Evolutionary conservation across 306 rosid genomes (phyloP).

Genomic region (Quercus rubra): DNA sequence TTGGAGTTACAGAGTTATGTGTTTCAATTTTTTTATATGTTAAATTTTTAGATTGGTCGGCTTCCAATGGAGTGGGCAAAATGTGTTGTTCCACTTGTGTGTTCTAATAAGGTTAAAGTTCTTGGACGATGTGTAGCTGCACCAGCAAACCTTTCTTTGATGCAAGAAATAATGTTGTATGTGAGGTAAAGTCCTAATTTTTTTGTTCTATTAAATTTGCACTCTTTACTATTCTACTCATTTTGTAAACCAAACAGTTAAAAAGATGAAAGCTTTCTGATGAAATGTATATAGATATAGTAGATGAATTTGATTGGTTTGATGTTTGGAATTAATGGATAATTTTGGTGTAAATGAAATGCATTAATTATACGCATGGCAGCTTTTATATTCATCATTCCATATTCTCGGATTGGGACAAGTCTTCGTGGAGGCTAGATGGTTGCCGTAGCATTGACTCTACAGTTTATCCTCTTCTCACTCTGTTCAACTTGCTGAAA

Average conservation of each 20-base stretch:
- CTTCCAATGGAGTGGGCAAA: slow-evolving; percentile 90
- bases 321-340: not conserved
- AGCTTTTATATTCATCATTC: slow-evolving; percentile 66
- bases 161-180: slow-evolving; percentile 68
- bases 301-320: not conserved
- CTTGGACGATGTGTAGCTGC: slow-evolving; percentile 66
- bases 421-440: slow-evolving; percentile 60
- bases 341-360: not conserved
- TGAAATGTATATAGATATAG: not conserved
- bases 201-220: not conserved
- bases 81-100: slow-evolving; percentile 53
- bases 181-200: slow-evolving; percentile 44
- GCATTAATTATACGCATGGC: slow-evolving; percentile 10
- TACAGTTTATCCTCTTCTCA: slow-evolving; percentile 57
- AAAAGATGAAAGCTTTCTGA: not conserved
- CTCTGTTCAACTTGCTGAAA: slow-evolving; percentile 54
- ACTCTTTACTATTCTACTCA: not conserved
- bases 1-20: not conserved
- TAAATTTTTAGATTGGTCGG: slow-evolving; percentile 64
- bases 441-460: slow-evolving; percentile 43
- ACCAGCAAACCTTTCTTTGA: slow-evolving; percentile 46
- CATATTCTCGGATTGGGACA: slow-evolving; percentile 42
- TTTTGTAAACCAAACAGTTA: not conserved
- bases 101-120: slow-evolving; percentile 52
- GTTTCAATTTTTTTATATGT: not conserved